phyloP scores from a whole-genome alignment of 2,329 filamentous ascomycete species.

The Penicillium sp. region DNA sequence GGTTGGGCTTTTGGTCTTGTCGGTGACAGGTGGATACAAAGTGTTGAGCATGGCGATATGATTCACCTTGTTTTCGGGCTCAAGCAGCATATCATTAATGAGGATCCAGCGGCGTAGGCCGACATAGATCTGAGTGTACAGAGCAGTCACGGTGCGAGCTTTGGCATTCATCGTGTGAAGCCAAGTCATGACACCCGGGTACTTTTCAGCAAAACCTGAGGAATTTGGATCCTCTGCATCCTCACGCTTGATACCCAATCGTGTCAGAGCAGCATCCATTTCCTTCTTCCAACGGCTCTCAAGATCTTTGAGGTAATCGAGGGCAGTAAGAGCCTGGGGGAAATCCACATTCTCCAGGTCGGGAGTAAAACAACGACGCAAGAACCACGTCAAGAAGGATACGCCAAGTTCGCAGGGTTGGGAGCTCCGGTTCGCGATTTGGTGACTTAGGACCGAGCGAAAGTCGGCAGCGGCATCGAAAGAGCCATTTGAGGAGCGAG shows the following conservation, averaged over 20 bases:
- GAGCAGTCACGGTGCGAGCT: conserved; percentile 55
- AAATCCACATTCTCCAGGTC: conserved; percentile 65
- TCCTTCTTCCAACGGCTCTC: conserved; percentile 65
- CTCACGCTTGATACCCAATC: conserved; percentile 57
- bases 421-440: conserved; percentile 62
- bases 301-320: conserved; percentile 69
- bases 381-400: conserved; percentile 65
- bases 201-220: conserved; percentile 54
- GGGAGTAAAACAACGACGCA: conserved; percentile 62
- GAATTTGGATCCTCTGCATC: conserved; percentile 49
- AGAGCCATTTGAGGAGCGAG: conserved; percentile 23
- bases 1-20: conserved; percentile 51
- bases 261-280: conserved; percentile 57
- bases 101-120: conserved; percentile 67
- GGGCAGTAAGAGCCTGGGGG: conserved; percentile 65
- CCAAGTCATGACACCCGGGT: conserved; percentile 62
- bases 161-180: conserved; percentile 56
- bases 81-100: conserved; percentile 66
- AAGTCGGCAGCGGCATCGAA: conserved; percentile 47
- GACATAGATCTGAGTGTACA: conserved; percentile 66
- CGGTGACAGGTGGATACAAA: conserved; percentile 62
- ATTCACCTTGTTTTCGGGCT: conserved; percentile 67
- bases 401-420: conserved; percentile 67
- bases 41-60: conserved; percentile 72
- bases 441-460: conserved; percentile 48